Percentiles rank a stretch among this genome's conserved stretches.
These are phyloP conservation scores for Caryopteris hybrid DNA, from an alignment of 305 asterid genomes.

Conservation along the genomic window DNA sequence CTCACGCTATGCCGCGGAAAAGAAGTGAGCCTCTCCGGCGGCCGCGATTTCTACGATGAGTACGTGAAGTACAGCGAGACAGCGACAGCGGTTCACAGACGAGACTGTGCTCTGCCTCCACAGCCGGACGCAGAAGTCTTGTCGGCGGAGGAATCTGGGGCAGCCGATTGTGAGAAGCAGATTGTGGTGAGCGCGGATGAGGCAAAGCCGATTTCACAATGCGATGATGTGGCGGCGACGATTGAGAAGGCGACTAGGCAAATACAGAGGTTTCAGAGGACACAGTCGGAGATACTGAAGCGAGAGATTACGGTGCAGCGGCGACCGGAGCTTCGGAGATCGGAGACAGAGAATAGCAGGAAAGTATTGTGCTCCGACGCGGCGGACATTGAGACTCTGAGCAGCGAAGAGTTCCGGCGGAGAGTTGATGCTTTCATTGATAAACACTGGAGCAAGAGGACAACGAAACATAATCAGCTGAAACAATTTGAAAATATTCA, in stretches of 20 bases:
- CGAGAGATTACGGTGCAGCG: conserved; percentile 38
- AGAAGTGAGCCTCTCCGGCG: conserved; percentile 22
- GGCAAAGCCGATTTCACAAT: conserved; percentile 15
- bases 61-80: conserved; percentile 39
- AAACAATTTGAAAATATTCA: background rate
- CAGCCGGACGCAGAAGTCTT: no score
- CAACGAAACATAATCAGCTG: conserved; percentile 14
- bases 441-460: conserved; percentile 41
- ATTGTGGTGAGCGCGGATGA: conserved; percentile 27
- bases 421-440: conserved; percentile 62
- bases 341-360: conserved; percentile 34
- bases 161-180: conserved; percentile 28
- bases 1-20: conserved; percentile 42
- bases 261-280: conserved; percentile 57
- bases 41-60: conserved; percentile 37
- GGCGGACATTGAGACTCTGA: conserved; percentile 49
- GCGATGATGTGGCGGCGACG: conserved; percentile 41
- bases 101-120: background rate
- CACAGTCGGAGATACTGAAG: conserved; percentile 63
- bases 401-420: conserved; percentile 70
- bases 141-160: conserved; percentile 7
- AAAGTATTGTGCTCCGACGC: conserved; percentile 17
- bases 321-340: conserved; percentile 44
- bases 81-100: conserved; percentile 11
- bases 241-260: conserved; percentile 52